A percentile compares a stretch with the other conserved stretches of the same genome.
phyloP scores from a whole-genome alignment of 1,139 yeast genomes.

The Kurtzmaniella quercitrusa region DNA sequence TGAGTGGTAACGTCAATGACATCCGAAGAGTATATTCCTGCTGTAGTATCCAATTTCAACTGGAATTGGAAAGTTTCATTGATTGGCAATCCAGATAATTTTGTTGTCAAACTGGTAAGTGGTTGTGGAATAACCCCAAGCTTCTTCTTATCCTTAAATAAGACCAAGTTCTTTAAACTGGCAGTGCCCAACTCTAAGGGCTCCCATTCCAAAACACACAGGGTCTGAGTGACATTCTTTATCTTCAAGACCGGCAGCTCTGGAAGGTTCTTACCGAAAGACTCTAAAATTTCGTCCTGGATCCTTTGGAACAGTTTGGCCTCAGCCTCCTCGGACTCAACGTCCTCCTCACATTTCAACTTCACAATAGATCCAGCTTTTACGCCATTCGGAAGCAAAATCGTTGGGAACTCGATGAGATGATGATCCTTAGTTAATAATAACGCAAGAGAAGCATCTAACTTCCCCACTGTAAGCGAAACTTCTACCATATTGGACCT shows the following conservation, averaged over 20 bases:
- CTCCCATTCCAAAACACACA: conserved; percentile 95
- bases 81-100: conserved; percentile 85
- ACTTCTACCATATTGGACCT: conserved; percentile 71
- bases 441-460: conserved; percentile 92
- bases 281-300: conserved; percentile 69
- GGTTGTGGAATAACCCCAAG: conserved; percentile 88
- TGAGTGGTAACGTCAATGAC: conserved; percentile 74
- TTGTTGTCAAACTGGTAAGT: conserved; percentile 72
- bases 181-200: conserved; percentile 81
- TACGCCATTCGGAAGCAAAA: conserved; percentile 84
- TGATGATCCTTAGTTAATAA: conserved; percentile 90
- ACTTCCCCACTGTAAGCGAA: conserved; percentile 89
- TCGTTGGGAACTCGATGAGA: conserved; percentile 92
- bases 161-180: conserved; percentile 66
- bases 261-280: conserved; percentile 77
- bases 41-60: conserved; percentile 78
- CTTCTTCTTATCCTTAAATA: conserved; percentile 76
- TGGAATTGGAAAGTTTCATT: conserved; percentile 81
- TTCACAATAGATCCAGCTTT: conserved; percentile 92
- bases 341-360: conserved; percentile 78
- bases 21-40: conserved; percentile 77
- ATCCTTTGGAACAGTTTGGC: conserved; percentile 52
- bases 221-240: conserved; percentile 86
- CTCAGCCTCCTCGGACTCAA: conserved; percentile 63
- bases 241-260: conserved; percentile 64